Base-by-base conservation (phyloP, 2,329 filamentous ascomycete species). In the Talaromyces sp. region DNA sequence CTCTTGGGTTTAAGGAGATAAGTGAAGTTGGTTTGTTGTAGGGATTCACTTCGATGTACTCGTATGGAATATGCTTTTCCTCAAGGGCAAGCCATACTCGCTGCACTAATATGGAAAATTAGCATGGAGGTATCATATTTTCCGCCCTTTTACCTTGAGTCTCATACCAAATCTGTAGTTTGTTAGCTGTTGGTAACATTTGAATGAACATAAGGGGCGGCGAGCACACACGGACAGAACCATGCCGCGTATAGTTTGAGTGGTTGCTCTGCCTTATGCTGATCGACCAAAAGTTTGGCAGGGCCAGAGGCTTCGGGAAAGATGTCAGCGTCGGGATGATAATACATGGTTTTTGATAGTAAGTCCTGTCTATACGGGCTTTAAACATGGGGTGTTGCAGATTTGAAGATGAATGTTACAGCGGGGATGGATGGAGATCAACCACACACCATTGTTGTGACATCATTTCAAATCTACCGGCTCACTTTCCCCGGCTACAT, bases 1-100 rank as follows among this genome's bases (percentile, higher is more conserved):
- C 89, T 11, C 88, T 82, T 0, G 89, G 89, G 65, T 93, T 93
- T 57, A 92, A 77, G 8, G 80, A 78, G 19, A 92, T 77, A 24
- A 91, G 86, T 1, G 82, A 84, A 3, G 82, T 72, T 0, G 83
- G 84, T 65, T 92, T 92, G 70, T 86, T 77, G 76, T 91, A 91
- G 0, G 89, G 89, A 70, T 91, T 91, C 54, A 91, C 86, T 75
- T 90, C 86, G 58, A 89, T 78, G 69, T 90, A 90, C 73, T 91
- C 85, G 68, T 92, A 87, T 14, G 83, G 82, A 27, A 91, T 87
- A 2, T 78, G 73, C 70, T 92, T 91, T 68, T 91, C 88, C 64
- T 86, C 81, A 10, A 92, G 79, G 1, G 86, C 82, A 55, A 90
- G 85, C 86, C 88, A 91, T 13, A 81, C 80, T 16, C 88, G 81